These are phyloP conservation scores for Globisporangium rhizosaccharum DNA, from an alignment of 352 stramenopile species.

Conservation along the genomic window DNA sequence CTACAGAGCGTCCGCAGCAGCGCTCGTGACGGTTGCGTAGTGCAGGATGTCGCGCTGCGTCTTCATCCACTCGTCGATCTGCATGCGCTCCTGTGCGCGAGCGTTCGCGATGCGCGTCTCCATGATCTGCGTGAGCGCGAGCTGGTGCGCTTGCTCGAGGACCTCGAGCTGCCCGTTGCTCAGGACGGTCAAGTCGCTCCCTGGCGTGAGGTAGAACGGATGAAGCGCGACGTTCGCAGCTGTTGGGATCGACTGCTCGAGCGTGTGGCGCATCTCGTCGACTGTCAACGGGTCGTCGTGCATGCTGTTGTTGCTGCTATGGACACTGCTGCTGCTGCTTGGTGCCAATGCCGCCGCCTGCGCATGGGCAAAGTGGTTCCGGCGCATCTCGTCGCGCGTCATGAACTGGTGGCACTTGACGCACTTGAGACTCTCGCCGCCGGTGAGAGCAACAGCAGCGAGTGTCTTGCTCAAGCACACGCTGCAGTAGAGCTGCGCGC, in stretches of 20 bases:
- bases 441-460: slow-evolving; percentile 4
- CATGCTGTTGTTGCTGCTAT: not conserved
- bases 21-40: slow-evolving; percentile 14
- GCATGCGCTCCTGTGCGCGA: slow-evolving; percentile 50
- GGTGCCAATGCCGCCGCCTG: slow-evolving; percentile 41
- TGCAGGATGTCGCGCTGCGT: slow-evolving; percentile 58
- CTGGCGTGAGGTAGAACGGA: slow-evolving; percentile 44
- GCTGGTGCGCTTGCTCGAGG: slow-evolving; percentile 54
- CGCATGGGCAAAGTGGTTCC: slow-evolving; percentile 57
- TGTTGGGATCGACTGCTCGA: slow-evolving; percentile 33
- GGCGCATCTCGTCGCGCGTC: slow-evolving; percentile 33
- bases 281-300: slow-evolving; percentile 17
- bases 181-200: slow-evolving; percentile 34
- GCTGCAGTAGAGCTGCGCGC: slow-evolving; percentile 67
- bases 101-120: slow-evolving; percentile 55
- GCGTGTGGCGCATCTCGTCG: slow-evolving; percentile 39
- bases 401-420: slow-evolving; percentile 47
- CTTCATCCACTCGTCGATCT: slow-evolving; percentile 72
- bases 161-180: slow-evolving; percentile 79
- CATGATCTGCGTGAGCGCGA: slow-evolving; percentile 52
- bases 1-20: not conserved
- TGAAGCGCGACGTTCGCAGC: slow-evolving; percentile 36
- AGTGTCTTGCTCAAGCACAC: slow-evolving; percentile 39
- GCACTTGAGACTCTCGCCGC: slow-evolving; percentile 33
- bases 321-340: slow-evolving; percentile 1